These are phyloP conservation scores for Trichoderma atrobrunneum DNA, from an alignment of 2,329 filamentous ascomycete genomes.

Conservation along the genomic window DNA sequence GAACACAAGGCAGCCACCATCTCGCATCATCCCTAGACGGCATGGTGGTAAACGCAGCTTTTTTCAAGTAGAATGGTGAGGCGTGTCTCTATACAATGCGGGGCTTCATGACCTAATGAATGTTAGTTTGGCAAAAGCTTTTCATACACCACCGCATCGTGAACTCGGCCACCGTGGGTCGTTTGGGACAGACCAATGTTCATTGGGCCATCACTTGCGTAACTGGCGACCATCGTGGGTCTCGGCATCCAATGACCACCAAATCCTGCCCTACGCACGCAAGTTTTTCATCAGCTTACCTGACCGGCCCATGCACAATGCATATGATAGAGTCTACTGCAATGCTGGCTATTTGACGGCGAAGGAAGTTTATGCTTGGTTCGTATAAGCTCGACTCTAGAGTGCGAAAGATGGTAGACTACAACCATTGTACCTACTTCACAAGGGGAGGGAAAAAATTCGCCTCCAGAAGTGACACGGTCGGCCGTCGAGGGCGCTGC, in stretches of 20 bases:
- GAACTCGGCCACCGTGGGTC: conserved; percentile 17
- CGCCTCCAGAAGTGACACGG: neutral
- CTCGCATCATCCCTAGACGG: neutral
- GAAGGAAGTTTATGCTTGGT: neutral
- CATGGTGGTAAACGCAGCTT: neutral
- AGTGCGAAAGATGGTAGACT: neutral
- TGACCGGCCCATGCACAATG: neutral
- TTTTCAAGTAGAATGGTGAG: neutral
- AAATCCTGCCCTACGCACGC: conserved; percentile 15
- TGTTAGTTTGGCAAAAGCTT: conserved; percentile 20
- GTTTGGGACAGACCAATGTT: neutral
- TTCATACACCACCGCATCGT: conserved; percentile 20
- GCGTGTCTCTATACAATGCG: conserved; percentile 19
- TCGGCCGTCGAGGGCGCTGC: neutral
- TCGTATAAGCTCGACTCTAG: neutral
- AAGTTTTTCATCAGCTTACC: conserved; percentile 19
- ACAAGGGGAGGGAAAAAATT: neutral
- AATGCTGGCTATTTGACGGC: neutral
- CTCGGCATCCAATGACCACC: conserved; percentile 18
- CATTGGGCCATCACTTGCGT: conserved; percentile 15
- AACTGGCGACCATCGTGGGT: conserved; percentile 15
- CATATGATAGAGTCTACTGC: conserved; percentile 11
- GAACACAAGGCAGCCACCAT: conserved; percentile 6
- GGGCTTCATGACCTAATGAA: conserved; percentile 12
- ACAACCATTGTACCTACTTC: no score